Conservation (phyloP, 1,284 basidiomycete species). For the Rhodotorula sp. region DNA sequence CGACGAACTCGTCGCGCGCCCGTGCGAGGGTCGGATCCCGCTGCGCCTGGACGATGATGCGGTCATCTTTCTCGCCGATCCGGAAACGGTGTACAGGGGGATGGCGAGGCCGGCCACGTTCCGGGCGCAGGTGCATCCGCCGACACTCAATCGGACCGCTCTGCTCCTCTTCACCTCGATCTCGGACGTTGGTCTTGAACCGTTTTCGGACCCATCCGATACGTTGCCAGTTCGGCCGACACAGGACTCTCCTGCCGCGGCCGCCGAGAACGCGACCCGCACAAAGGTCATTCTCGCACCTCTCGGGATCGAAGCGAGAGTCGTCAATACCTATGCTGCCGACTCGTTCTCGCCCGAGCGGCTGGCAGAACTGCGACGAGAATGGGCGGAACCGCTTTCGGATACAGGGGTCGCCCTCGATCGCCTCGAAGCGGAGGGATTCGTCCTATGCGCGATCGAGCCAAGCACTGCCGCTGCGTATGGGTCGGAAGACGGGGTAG, state of each 20-base stretch:
- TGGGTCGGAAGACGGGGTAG: background rate
- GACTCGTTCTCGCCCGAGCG: background rate
- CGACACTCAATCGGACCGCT: background rate
- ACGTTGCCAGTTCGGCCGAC: background rate
- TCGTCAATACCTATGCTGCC: conserved; percentile 2
- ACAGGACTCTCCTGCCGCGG: background rate
- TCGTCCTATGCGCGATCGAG: conserved; percentile 28
- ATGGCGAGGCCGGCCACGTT: background rate
- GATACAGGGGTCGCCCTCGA: background rate
- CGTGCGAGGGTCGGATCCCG: too few relatives aligned
- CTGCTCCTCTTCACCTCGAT: conserved; percentile 8
- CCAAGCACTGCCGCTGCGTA: background rate
- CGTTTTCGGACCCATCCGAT: conserved; percentile 4
- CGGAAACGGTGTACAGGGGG: background rate
- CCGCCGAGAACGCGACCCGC: background rate
- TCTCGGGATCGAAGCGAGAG: conserved; percentile 9
- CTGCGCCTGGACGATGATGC: background rate
- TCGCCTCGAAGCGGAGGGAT: background rate
- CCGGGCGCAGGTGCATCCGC: background rate
- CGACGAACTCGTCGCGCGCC: conserved; percentile 2
- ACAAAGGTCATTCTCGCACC: conserved; percentile 27
- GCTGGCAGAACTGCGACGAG: background rate
- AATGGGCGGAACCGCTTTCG: conserved; percentile 20
- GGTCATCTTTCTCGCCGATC: conserved; percentile 3
- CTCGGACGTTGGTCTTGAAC: background rate